Conservation (phyloP, 2,329 filamentous ascomycete species). For the Macrophomina pseudophaseolina region DNA sequence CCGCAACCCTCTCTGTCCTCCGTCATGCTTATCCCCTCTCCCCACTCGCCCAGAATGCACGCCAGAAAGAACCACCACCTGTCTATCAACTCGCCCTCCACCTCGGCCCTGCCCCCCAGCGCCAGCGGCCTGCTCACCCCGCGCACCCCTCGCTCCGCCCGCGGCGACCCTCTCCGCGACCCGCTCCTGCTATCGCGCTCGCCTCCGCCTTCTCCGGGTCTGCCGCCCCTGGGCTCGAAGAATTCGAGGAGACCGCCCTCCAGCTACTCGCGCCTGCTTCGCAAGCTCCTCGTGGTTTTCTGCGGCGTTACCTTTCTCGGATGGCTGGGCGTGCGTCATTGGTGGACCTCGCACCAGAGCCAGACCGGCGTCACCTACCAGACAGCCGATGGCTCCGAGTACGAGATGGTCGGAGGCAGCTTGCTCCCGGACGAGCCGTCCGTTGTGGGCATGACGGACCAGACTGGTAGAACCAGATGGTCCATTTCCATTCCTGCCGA, state of each 20-base stretch:
- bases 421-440: conserved; percentile 73
- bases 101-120: conserved; percentile 40
- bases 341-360: neutral
- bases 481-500: conserved; percentile 77
- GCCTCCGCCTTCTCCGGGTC: conserved; percentile 71
- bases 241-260: conserved; percentile 64
- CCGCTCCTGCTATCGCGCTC: conserved; percentile 71
- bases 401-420: conserved; percentile 71
- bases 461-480: conserved; percentile 71
- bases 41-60: conserved; percentile 45
- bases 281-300: conserved; percentile 63
- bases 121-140: conserved; percentile 44
- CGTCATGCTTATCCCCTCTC: conserved; percentile 24
- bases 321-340: conserved; percentile 23
- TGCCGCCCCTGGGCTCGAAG: conserved; percentile 70
- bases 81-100: conserved; percentile 50
- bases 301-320: conserved; percentile 49
- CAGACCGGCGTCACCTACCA: conserved; percentile 6
- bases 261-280: conserved; percentile 59
- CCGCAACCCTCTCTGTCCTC: conserved; percentile 27
- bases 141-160: conserved; percentile 36
- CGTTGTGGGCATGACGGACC: conserved; percentile 72
- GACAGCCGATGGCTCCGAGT: conserved; percentile 52
- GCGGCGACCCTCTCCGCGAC: conserved; percentile 53
- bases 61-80: conserved; percentile 54